Base-by-base conservation (phyloP, 176 grass and related monocot genomes). In the Urochloa ruziziensis region DNA sequence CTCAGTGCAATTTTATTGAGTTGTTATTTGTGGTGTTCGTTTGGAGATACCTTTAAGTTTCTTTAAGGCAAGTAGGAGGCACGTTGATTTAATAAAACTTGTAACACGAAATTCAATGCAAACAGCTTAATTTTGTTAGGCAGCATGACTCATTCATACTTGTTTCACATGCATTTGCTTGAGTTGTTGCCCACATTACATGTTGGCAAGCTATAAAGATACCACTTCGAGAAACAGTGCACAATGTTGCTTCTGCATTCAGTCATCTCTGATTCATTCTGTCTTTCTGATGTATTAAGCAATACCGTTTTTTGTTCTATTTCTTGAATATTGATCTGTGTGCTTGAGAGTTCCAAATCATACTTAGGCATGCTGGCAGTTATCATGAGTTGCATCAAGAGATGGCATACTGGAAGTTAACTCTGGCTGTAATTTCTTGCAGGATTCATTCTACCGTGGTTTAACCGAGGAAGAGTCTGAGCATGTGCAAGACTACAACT, bases 371-470 rank as follows among this genome's bases (percentile, higher is more conserved):
- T 17, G 34, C 39, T 64, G 35, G 40, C 24, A 60, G 18, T 30
- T 59, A 44, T 32, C 1, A 21, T 16, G 4, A 52, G 32, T 67
- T 53, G n/a, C 47, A 80, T 81, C 78, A 69, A 42, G 63, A 28
- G 46, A 65, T 80, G 40, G n/a, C 17, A 70, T 42, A 81, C 34
- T 12, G 68, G 2, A 30, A 56, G 10, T 67, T 64, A 44, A 11
- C n/a, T n/a, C n/a, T n/a, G n/a, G n/a, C 30, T 91, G 28, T 62
- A 35, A 81, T 57, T 85, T 72, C 28, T 91, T 83, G 35, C 86
- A 98, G 96, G 92, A 98, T 83, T 98, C 92, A 5, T 98, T 95
- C 81, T 98, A 98, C 78, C 68, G 2, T 80, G 90, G 89, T 80
- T 86, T 98, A 87, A 91, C 93, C 28, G 91, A 88, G 58, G 87